These are phyloP conservation scores for Syncephalis fuscata DNA, from an alignment of 371 early-diverging fungal species.

Conservation along the genomic window DNA sequence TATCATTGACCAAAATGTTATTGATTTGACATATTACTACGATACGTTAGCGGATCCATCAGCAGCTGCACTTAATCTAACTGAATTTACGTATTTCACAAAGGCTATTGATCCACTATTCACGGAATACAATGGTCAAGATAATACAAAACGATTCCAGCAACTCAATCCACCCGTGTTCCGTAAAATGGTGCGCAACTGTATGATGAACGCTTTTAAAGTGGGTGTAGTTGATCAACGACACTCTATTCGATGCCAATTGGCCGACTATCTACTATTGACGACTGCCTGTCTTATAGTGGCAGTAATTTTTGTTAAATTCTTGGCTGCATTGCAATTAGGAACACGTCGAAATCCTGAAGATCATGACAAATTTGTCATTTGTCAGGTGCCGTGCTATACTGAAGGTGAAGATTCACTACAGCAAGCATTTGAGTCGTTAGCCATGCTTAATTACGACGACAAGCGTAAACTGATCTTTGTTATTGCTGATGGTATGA, in stretches of 20 bases:
- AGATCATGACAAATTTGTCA: constrained; percentile 78
- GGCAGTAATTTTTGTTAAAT: constrained; percentile 77
- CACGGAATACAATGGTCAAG: no score
- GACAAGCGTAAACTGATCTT: constrained; percentile 57
- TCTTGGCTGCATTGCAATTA: constrained; percentile 79
- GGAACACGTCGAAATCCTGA: constrained; percentile 55
- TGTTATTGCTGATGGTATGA: constrained; percentile 73
- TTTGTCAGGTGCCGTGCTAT: constrained; percentile 79
- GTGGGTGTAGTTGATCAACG: constrained; percentile 80
- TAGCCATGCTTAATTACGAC: constrained; percentile 41
- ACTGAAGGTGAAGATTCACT: constrained; percentile 67
- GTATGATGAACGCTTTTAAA: constrained; percentile 73
- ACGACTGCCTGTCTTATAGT: constrained; percentile 60
- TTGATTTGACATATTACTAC: constrained; percentile 32
- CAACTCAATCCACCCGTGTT: constrained; percentile 20
- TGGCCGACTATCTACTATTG: constrained; percentile 77
- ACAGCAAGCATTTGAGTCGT: constrained; percentile 47
- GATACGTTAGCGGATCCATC: constrained; percentile 5
- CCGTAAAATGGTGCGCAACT: constrained; percentile 16
- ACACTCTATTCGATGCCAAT: constrained; percentile 57
- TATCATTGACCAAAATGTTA: constrained; percentile 41
- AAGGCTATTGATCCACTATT: no score
- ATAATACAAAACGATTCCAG: constrained; percentile 12
- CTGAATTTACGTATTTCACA: no score
- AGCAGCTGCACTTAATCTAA: no score